Conservation (phyloP, 2,329 filamentous ascomycete genomes). For the Byssochlamys sp. region DNA sequence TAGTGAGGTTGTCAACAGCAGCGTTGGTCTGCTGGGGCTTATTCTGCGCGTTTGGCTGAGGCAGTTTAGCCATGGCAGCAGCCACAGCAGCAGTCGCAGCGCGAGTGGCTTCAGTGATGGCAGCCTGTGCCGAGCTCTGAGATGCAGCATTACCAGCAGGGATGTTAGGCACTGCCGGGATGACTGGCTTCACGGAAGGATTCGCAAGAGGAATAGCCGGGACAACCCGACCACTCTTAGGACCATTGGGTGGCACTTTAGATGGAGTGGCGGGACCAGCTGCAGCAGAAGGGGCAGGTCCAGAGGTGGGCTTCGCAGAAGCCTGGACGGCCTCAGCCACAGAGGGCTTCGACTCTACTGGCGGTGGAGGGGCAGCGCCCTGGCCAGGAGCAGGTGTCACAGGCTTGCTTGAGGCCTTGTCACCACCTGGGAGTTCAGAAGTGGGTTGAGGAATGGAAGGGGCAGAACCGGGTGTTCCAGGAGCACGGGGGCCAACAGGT, state of each 20-base stretch:
- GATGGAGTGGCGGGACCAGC: conserved; percentile 11
- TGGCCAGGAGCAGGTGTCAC: conserved; percentile 22
- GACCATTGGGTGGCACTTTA: conserved; percentile 19
- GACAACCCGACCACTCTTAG: conserved; percentile 34
- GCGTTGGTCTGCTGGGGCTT: conserved; percentile 22
- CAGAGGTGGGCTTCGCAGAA: conserved; percentile 9
- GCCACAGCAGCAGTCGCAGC: conserved; percentile 43
- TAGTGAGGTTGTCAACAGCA: conserved; percentile 34
- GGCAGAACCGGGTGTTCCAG: conserved; percentile 18
- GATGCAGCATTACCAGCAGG: conserved; percentile 16
- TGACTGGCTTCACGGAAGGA: conserved; percentile 23
- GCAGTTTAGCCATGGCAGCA: conserved; percentile 43
- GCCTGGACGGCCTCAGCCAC: conserved; percentile 28
- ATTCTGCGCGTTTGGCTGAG: conserved; percentile 28
- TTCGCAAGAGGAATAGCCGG: conserved; percentile 39
- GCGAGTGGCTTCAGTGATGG: conserved; percentile 39
- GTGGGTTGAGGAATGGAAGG: conserved; percentile 26
- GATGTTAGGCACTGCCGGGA: conserved; percentile 18
- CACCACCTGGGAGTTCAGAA: conserved; percentile 35
- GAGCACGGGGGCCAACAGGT: conserved; percentile 12
- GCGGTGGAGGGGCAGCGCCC: conserved; percentile 23
- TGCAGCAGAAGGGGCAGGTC: conserved; percentile 14
- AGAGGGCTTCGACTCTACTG: conserved; percentile 30
- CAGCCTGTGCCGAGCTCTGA: conserved; percentile 23
- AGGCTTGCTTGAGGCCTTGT: conserved; percentile 28